These are phyloP conservation scores for Hyaloscypha hepaticicola DNA, from an alignment of 495 filamentous ascomycete species.

Conservation along the genomic window DNA sequence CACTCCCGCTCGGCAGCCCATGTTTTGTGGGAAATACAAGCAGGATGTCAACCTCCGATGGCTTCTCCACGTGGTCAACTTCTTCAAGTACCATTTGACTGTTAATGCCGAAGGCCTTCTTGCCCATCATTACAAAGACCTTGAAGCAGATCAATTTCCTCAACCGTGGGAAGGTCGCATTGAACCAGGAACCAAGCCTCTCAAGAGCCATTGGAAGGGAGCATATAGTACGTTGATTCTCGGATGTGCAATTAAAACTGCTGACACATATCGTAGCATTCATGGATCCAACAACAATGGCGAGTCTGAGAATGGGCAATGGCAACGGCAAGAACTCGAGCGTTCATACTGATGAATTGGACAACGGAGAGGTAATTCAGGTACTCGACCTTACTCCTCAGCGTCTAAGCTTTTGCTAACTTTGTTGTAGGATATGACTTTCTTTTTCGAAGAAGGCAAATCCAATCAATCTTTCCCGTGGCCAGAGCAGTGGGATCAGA, in stretches of 20 bases:
- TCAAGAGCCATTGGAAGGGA: constrained; percentile 30
- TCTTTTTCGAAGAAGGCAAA: constrained; percentile 24
- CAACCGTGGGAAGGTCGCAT: constrained; percentile 26
- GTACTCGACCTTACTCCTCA: constrained; percentile 4
- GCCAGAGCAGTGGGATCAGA: constrained; percentile 20
- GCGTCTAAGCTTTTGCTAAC: not conserved
- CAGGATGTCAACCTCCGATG: constrained; percentile 21
- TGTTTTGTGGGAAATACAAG: constrained; percentile 23
- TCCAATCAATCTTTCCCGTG: constrained; percentile 11
- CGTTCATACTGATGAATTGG: constrained; percentile 9
- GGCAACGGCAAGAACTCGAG: not conserved
- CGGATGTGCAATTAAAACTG: not conserved
- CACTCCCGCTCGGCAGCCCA: constrained; percentile 6
- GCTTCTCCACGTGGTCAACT: constrained; percentile 28
- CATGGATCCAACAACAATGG: constrained; percentile 10
- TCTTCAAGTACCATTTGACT: constrained; percentile 33
- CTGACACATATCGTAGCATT: constrained; percentile 15
- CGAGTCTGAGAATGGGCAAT: not conserved
- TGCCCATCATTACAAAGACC: constrained; percentile 15
- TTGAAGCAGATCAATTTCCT: constrained; percentile 19
- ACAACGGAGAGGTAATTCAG: constrained; percentile 21
- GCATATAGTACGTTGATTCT: constrained; percentile 26
- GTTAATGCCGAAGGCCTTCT: constrained; percentile 26
- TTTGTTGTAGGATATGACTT: constrained; percentile 20
- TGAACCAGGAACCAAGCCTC: constrained; percentile 17